These are phyloP conservation scores for Fusarium tupiense DNA, from an alignment of 2,329 filamentous ascomycete species.

Conservation along the genomic window DNA sequence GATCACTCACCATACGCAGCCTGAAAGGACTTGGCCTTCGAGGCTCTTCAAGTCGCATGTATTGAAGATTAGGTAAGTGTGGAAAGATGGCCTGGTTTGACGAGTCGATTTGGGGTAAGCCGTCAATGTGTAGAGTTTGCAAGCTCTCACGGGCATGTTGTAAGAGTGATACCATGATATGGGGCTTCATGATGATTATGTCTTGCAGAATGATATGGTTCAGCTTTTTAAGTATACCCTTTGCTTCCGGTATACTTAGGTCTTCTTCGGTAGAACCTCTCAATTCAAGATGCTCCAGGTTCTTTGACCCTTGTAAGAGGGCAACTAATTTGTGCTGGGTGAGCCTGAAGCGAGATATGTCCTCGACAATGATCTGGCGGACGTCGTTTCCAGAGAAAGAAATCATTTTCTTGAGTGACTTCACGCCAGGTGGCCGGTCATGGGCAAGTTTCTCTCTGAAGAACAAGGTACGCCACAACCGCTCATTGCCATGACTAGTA, in stretches of 20 bases:
- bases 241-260: slow-evolving; percentile 34
- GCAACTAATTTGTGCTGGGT: slow-evolving; percentile 44
- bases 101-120: slow-evolving; percentile 28
- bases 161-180: slow-evolving; percentile 34
- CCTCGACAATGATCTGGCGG: slow-evolving; percentile 43
- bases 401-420: slow-evolving; percentile 44
- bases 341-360: slow-evolving; percentile 42
- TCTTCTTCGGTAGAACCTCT: slow-evolving; percentile 30
- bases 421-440: slow-evolving; percentile 37
- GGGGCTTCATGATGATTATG: slow-evolving; percentile 23
- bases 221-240: slow-evolving; percentile 32
- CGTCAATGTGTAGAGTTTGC: slow-evolving; percentile 39
- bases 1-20: slow-evolving; percentile 35
- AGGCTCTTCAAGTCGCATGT: slow-evolving; percentile 43
- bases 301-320: slow-evolving; percentile 41
- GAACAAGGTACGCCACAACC: slow-evolving; percentile 47
- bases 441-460: slow-evolving; percentile 40
- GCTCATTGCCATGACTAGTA: slow-evolving; percentile 41
- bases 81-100: slow-evolving; percentile 25
- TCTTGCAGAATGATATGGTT: slow-evolving; percentile 36
- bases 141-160: slow-evolving; percentile 34
- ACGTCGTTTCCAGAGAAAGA: slow-evolving; percentile 47
- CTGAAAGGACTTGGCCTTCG: slow-evolving; percentile 26
- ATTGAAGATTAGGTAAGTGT: slow-evolving; percentile 43
- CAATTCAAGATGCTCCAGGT: slow-evolving; percentile 41